Evolutionary conservation across 148 eudicot genomes (phyloP), one percentile per base, ranked within the genome.

Genomic region (Nyssa sinensis): DNA sequence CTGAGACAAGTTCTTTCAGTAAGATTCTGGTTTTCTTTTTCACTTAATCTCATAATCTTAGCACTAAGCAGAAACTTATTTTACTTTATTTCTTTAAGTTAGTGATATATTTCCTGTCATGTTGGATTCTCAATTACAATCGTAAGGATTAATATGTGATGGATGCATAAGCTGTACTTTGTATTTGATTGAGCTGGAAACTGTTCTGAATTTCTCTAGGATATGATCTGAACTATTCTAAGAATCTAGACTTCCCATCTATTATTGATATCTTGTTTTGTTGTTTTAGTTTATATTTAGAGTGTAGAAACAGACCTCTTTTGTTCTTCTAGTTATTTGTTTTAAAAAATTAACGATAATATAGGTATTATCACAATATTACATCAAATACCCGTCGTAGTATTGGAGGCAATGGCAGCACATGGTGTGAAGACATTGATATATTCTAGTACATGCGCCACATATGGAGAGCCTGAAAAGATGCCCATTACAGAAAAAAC

Each of bases 381-480:
- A 94, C 98, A 4, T 94, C 98, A 66, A 94, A 94, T 81, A 94
- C 96, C 12, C 84, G n/a, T 94, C 76, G 82, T 68, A 61, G 93
- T 94, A 60, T 74, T 94, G 78, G 91, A 95, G 88, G 96, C 98
- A 51, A 90, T 92, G 87, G 87, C 88, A 74, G 82, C 88, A 70
- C 96, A 89, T 79, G 86, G 84, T 57, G 97, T 95, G 61, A 82
- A 75, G 25, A 90, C 89, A 41, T 79, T 95, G 72, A 95, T 95
- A 78, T 95, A 95, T 79, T 95, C 98, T 64, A 95, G 98, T 82
- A 95, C 98, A n/a, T 95, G 98, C 78, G 98, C 97, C 28, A 95
- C 98, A 34, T 95, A 95, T 64, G 98, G 98, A 30, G 98, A 95
- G 75, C 98, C 98, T 60, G 90, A 92, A 80, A 85, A 85, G 84